A percentile compares a stretch with the other conserved stretches of the same genome.
phyloP scores from a whole-genome alignment of 2,329 filamentous ascomycete genomes.

The Botryosphaeria agaves region DNA sequence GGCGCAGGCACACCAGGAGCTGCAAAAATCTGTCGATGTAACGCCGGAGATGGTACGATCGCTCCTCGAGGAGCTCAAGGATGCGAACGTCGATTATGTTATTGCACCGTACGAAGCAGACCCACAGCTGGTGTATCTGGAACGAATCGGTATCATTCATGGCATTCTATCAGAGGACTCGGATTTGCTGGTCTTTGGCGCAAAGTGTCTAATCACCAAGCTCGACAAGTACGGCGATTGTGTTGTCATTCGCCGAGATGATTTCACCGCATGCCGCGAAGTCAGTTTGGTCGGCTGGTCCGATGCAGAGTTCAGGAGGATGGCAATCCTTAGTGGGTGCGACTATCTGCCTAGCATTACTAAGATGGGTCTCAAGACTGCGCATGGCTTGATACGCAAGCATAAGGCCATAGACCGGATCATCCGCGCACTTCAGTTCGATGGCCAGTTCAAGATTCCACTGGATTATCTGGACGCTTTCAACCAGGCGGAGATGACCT shows the following conservation, averaged over 20 bases:
- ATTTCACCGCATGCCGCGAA: slow-evolving; percentile 79
- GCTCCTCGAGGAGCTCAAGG: slow-evolving; percentile 82
- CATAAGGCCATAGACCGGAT: slow-evolving; percentile 75
- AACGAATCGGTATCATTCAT: slow-evolving; percentile 64
- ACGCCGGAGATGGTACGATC: slow-evolving; percentile 90
- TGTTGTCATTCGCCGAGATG: slow-evolving; percentile 73
- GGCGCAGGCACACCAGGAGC: slow-evolving; percentile 63
- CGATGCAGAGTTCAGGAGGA: slow-evolving; percentile 75
- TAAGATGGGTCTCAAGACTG: slow-evolving; percentile 81
- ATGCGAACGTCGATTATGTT: slow-evolving; percentile 62
- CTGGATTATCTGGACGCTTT: slow-evolving; percentile 68
- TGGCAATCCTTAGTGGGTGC: slow-evolving; percentile 93
- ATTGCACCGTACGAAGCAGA: slow-evolving; percentile 97
- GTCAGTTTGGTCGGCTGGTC: slow-evolving; percentile 84
- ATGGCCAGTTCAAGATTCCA: slow-evolving; percentile 70
- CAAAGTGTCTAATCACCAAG: slow-evolving; percentile 79
- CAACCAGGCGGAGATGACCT: slow-evolving; percentile 75
- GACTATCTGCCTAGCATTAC: slow-evolving; percentile 83
- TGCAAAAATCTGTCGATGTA: slow-evolving; percentile 91
- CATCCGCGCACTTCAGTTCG: slow-evolving; percentile 69
- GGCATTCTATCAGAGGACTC: slow-evolving; percentile 95
- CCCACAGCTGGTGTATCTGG: slow-evolving; percentile 88
- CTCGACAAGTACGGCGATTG: slow-evolving; percentile 87
- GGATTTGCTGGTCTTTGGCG: slow-evolving; percentile 87
- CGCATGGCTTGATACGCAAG: slow-evolving; percentile 77